Base-by-base conservation (phyloP, 73 alveolate genomes). In the Diophrys sp. region DNA sequence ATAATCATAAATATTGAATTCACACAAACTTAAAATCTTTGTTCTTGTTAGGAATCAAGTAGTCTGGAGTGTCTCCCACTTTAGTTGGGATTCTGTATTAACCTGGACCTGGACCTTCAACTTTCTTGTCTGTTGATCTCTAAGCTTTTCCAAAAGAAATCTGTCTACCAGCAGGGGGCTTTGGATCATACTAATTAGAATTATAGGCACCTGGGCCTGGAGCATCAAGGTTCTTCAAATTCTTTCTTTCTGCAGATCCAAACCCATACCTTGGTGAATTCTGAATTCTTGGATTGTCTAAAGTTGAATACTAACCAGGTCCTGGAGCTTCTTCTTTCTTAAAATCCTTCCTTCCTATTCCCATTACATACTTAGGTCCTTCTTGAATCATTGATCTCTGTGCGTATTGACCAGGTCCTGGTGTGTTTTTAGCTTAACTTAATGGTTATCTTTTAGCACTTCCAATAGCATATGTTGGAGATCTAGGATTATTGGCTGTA, bases 141-240 rank as follows among this genome's bases (percentile, higher is more conserved):
- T 23, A 28, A 2, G 71, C 85, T 31, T 56, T 77, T 0, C 85
- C 85, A 26, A 77, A 34, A 23, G 18, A 14, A 32, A 66, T 24
- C 11, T 5, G 5, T 8, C 66, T 67, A 0, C 73, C 62, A 66
- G 28, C 71, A 33, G 56, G 76, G 33, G 62, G 71, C 33, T 34
- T 32, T 18, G 73, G 77, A 54, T 54, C 62, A 30, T 57, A 67
- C 1, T 77, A 29, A 1, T 57, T 67, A 72, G 23, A 31, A 31
- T 67, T 77, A 26, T 82, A 84, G 27, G 71, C 73, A 23, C 93
- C 93, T 23, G 93, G 93, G 0, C 86, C 93, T 14, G 85, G 81
- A 14, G n/a, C 54, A 2, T 78, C 29, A 23, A 2, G 54, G 2
- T 32, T 32, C 1, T 77, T 66, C 23, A 14, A 2, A 0, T 23